These are phyloP conservation scores for Marasmius sp. DNA, from an alignment of 1,284 basidiomycete species.

Conservation along the genomic window DNA sequence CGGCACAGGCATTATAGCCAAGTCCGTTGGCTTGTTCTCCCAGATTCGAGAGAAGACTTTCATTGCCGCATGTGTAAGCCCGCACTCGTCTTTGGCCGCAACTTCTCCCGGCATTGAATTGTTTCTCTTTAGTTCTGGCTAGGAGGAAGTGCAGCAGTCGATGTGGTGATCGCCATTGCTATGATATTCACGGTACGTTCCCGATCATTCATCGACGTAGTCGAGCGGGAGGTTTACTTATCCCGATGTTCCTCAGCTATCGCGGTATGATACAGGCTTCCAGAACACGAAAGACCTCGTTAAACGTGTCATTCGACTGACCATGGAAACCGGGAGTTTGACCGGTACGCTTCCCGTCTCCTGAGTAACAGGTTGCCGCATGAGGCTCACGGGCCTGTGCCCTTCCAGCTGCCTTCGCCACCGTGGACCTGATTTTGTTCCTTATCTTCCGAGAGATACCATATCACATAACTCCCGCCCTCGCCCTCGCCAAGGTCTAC, in stretches of 20 bases:
- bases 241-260: not conserved
- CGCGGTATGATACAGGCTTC: not conserved
- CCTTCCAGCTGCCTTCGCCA: not conserved
- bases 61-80: not conserved
- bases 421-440: not conserved
- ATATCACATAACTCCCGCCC: not conserved
- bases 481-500: conserved; percentile 4
- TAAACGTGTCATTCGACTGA: not conserved
- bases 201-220: not conserved
- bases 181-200: not conserved
- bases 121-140: conserved; percentile 23
- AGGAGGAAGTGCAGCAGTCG: not conserved
- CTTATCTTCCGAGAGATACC: not conserved
- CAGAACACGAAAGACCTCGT: not conserved
- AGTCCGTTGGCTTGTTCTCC: not conserved
- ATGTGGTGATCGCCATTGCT: not conserved
- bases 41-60: not conserved
- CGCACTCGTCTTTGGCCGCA: not conserved
- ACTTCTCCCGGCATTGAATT: not conserved
- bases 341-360: not conserved
- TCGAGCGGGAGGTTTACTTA: too few relatives aligned
- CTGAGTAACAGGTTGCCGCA: too few relatives aligned
- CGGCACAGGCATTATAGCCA: not conserved
- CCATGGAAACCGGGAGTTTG: not conserved
- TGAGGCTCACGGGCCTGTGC: not conserved